phyloP scores from a whole-genome alignment of 345 rosid genomes.

The Eucalyptus cladocalyx region DNA sequence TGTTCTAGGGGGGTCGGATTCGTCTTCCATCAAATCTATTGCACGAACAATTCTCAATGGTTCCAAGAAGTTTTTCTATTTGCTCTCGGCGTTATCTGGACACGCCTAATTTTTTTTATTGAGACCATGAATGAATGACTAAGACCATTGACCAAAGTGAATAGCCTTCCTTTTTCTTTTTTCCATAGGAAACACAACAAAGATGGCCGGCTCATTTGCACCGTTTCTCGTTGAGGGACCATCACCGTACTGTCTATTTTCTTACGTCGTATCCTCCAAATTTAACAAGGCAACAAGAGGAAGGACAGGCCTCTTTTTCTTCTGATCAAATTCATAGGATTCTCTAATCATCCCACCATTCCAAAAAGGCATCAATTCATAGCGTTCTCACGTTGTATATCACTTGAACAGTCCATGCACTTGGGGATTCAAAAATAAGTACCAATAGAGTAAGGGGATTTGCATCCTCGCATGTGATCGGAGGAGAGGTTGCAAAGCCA shows the following conservation, averaged over 20 bases:
- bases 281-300: background rate
- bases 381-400: background rate
- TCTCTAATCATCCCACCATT: background rate
- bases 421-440: background rate
- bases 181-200: background rate
- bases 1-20: background rate
- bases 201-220: background rate
- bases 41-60: background rate
- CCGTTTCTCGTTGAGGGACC: background rate
- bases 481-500: background rate
- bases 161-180: background rate
- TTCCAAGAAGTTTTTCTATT: background rate
- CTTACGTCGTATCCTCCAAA: background rate
- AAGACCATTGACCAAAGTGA: background rate
- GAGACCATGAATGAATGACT: background rate
- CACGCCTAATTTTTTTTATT: background rate
- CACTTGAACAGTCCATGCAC: background rate
- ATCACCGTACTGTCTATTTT: background rate
- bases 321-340: background rate
- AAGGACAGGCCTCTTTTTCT: background rate
- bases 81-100: background rate
- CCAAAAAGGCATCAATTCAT: background rate
- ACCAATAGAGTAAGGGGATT: background rate
- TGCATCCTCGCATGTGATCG: background rate
- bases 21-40: background rate